Base-by-base conservation (phyloP, 1,284 basidiomycete genomes). In the Cystobasidium sp. region DNA sequence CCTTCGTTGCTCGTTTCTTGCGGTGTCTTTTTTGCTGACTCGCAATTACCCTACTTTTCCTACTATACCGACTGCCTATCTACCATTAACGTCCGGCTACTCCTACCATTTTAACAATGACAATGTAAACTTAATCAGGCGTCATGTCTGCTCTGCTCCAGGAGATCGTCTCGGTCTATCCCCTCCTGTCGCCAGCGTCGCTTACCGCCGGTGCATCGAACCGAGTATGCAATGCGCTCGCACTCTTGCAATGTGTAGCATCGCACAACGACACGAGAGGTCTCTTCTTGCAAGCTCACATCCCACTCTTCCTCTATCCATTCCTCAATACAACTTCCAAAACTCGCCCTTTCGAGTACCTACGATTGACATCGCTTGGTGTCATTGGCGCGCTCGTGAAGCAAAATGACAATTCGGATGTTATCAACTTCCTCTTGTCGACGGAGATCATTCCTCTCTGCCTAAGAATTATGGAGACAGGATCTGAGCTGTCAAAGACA, bases 381-480 rank as follows among this genome's bases (percentile, higher is more conserved):
- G 97, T 99, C 72, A 99, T 99, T 78, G 97, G 97, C 56, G 97
- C 97, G 12, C 88, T 99, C 70, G 97, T 99, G 81, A 99, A 99
- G 91, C 94, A 97, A 91, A 98, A 98, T 82, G 97, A 99, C 85
- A 99, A 99, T 84, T 94, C 91, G 80, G 92, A 95, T 75, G 96
- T 99, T 78, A 99, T 99, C 83, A 97, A 98, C 84, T 99, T 99
- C 85, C 87, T 99, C 62, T 88, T 99, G 51, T 98, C 96, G 10
- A 99, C 97, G 66, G 97, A 99, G 85, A 99, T 99, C 83, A 99
- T 99, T 81, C 97, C 97, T 31, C 90, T 99, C 74, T 99, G 97
- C 82, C 88, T 99, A 65, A 91, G 97, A 67, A 99, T 99, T 84
- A 99, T 99, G 97, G 97, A 99, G 84, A 99, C 97, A 0, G 97